These are phyloP conservation scores for Zizania palustris DNA, from an alignment of 202 grass and related monocot genomes.

Conservation along the genomic window DNA sequence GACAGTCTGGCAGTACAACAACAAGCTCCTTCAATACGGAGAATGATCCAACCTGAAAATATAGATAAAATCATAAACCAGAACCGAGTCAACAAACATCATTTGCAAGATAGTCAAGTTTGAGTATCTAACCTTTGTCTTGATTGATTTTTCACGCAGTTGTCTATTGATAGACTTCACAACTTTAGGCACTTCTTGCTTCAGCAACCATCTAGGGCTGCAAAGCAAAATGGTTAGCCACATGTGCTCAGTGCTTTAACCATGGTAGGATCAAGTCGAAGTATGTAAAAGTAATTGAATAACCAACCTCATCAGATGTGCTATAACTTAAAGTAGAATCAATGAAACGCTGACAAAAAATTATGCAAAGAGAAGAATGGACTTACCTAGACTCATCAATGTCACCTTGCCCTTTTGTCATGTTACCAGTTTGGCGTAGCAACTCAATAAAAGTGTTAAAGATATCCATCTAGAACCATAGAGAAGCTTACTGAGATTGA, in stretches of 20 bases:
- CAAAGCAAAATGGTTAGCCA: slow-evolving; percentile 37
- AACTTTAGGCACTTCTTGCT: slow-evolving; percentile 97
- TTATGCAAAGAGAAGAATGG: background rate
- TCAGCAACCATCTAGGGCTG: slow-evolving; percentile 94
- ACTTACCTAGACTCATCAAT: slow-evolving; percentile 83
- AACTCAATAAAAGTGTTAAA: slow-evolving; percentile 98
- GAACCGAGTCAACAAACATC: background rate
- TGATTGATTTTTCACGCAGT: slow-evolving; percentile 97
- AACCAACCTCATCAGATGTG: background rate
- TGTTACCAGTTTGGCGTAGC: slow-evolving; percentile 93
- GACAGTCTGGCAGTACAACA: slow-evolving; percentile 86
- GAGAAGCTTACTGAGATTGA: slow-evolving; percentile 38
- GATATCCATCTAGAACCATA: slow-evolving; percentile 83
- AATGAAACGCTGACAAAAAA: background rate
- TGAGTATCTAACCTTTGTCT: slow-evolving; percentile 79
- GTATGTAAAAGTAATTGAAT: background rate
- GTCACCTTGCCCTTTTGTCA: slow-evolving; percentile 86
- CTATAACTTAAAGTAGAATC: slow-evolving; percentile 8
- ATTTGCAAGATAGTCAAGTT: background rate
- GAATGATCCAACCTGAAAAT: slow-evolving; percentile 86
- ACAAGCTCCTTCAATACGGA: slow-evolving; percentile 97
- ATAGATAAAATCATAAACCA: slow-evolving; percentile 26
- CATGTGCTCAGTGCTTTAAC: slow-evolving; percentile 6
- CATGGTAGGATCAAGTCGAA: slow-evolving; percentile 7
- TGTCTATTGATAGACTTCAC: slow-evolving; percentile 94